Percentiles rank a stretch among this genome's conserved stretches.
phyloP scores from a whole-genome alignment of 208 protist species.

The Leishmania tropica region DNA sequence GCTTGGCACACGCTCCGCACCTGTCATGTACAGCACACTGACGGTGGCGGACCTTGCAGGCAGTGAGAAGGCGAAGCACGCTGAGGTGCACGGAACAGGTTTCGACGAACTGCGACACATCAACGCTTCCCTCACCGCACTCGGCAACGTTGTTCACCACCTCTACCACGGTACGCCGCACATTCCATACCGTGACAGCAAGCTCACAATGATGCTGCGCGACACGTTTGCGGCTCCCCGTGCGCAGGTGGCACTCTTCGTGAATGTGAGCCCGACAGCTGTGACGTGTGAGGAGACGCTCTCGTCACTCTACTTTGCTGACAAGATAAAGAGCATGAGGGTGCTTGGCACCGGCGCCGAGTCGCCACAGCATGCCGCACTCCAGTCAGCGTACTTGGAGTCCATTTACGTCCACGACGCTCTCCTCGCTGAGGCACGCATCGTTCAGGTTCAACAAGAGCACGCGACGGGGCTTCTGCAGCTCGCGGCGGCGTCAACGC shows the following conservation, averaged over 20 bases:
- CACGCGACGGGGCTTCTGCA: constrained; percentile 11
- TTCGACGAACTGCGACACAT: constrained; percentile 87
- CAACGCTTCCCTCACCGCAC: constrained; percentile 90
- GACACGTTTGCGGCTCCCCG: constrained; percentile 71
- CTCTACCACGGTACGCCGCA: constrained; percentile 61
- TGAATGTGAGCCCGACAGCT: constrained; percentile 58
- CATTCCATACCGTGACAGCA: constrained; percentile 85
- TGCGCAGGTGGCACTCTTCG: constrained; percentile 73
- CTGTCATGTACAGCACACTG: constrained; percentile 77
- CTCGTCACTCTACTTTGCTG: constrained; percentile 81
- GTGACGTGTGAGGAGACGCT: constrained; percentile 78
- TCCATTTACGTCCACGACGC: constrained; percentile 45
- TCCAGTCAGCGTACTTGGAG: constrained; percentile 38
- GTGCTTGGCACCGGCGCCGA: constrained; percentile 1
- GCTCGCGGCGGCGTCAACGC: too few species aligned
- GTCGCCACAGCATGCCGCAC: constrained; percentile 10
- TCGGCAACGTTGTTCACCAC: constrained; percentile 87
- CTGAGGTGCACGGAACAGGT: constrained; percentile 50
- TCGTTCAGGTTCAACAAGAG: constrained; percentile 41
- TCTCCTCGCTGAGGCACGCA: constrained; percentile 53
- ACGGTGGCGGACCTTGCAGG: constrained; percentile 91
- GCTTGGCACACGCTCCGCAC: constrained; percentile 19
- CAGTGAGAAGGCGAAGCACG: constrained; percentile 77
- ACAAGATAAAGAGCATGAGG: constrained; percentile 78
- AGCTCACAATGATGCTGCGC: constrained; percentile 84